These are phyloP conservation scores for Pichia cabralensis DNA, from an alignment of 805 yeast genomes.

Conservation along the genomic window DNA sequence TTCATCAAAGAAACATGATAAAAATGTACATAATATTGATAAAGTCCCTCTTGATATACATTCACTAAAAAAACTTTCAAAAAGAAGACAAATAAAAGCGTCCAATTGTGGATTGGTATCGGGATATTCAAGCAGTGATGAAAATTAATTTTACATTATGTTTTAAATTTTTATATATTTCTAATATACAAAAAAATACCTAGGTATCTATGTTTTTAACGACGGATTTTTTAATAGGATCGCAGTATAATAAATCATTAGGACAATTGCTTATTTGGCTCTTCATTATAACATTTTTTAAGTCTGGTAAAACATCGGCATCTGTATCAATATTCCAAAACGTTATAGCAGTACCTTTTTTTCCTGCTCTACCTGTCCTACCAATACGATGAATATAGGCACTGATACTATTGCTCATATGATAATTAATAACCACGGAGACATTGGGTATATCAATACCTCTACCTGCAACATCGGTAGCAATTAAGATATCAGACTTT, in stretches of 20 bases:
- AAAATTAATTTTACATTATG: slow-evolving; percentile 1
- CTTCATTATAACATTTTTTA: slow-evolving; percentile 38
- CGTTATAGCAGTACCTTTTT: slow-evolving; percentile 64
- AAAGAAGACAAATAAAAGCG: not conserved
- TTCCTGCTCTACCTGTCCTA: slow-evolving; percentile 94
- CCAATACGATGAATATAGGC: slow-evolving; percentile 91
- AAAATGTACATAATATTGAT: not conserved
- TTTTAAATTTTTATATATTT: not conserved
- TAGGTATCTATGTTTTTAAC: slow-evolving; percentile 7
- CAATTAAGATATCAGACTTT: slow-evolving; percentile 56
- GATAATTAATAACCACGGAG: slow-evolving; percentile 76
- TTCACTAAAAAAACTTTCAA: not conserved
- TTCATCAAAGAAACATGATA: not conserved
- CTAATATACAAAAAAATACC: not conserved
- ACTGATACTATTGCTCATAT: slow-evolving; percentile 69
- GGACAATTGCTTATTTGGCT: slow-evolving; percentile 31
- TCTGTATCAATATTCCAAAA: slow-evolving; percentile 51
- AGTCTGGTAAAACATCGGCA: slow-evolving; percentile 37
- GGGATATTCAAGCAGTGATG: slow-evolving; percentile 10
- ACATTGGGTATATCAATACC: slow-evolving; percentile 91
- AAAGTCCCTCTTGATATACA: not conserved
- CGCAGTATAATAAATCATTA: slow-evolving; percentile 25
- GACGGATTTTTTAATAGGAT: not conserved
- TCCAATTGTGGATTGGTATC: not conserved
- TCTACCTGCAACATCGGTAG: slow-evolving; percentile 94